A percentile compares a stretch with the other conserved stretches of the same genome.
Evolutionary conservation across 1,139 yeast genomes (phyloP).

Genomic region (Zygosaccharomyces pseudobailii): DNA sequence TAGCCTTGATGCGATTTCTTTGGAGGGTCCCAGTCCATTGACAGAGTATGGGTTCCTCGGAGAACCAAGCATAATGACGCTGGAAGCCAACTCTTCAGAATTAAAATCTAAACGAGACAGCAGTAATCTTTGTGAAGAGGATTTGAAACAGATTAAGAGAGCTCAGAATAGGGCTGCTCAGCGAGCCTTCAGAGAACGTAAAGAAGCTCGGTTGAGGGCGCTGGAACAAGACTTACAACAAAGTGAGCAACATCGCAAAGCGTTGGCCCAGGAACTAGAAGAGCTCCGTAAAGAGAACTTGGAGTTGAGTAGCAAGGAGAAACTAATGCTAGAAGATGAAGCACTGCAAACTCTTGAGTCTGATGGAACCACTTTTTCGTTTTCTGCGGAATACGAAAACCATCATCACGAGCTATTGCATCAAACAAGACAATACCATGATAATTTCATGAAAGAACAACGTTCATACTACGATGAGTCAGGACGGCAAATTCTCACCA

Average conservation of each 20-base stretch:
- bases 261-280: conserved; percentile 51
- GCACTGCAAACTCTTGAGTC: not conserved
- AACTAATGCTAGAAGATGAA: conserved; percentile 11
- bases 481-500: conserved; percentile 49
- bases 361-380: conserved; percentile 9
- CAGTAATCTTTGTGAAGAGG: not conserved
- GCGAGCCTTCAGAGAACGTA: conserved; percentile 81
- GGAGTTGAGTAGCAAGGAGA: conserved; percentile 17
- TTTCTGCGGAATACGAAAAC: conserved; percentile 15
- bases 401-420: conserved; percentile 4
- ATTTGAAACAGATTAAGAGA: conserved; percentile 46
- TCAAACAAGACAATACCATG: conserved; percentile 3
- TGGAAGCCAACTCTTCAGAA: not conserved
- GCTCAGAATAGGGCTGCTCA: conserved; percentile 90
- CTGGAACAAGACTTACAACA: conserved; percentile 54
- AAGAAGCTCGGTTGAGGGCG: conserved; percentile 68
- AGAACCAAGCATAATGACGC: not conserved
- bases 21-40: not conserved
- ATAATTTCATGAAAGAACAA: not conserved
- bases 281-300: conserved; percentile 20
- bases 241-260: conserved; percentile 56
- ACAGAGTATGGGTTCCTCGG: not conserved
- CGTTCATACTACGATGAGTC: conserved; percentile 21
- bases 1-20: not conserved
- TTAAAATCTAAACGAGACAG: not conserved